Evolutionary conservation across 352 stramenopile genomes (phyloP), one percentile per base, ranked within the genome.

Genomic region (Stramenopiles sp.): DNA sequence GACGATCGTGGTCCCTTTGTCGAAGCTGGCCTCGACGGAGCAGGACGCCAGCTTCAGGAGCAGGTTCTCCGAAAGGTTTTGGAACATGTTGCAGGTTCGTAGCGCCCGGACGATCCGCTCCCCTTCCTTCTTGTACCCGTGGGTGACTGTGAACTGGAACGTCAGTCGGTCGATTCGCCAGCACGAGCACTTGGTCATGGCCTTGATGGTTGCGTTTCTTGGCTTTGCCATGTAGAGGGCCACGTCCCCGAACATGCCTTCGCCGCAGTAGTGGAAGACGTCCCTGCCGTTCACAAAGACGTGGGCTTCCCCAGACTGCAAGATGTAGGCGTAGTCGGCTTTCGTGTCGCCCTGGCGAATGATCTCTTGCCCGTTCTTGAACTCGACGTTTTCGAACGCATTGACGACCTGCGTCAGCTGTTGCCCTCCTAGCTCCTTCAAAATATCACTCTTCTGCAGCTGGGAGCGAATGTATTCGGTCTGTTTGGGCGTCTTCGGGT

Each of bases 141-240:
- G 53, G 12, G 53, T 6, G 33, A 71, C 6, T 2, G 53, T 71
- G 53, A 71, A 71, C 53, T 71, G 53, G 6, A 71, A 71, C 4
- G 33, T 33, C 31, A 35, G 33, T 71, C 53, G 33, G 2, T 31
- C 53, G 6, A 71, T 4, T 35, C 53, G 53, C 4, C 6, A 71
- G 31, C 33, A 71, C 53, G 33, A 35, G 12, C 53, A 71, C 12
- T 71, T 71, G 31, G 53, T 71, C 2, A 6, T 6, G 2, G 53
- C 53, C 35, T 71, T 33, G 35, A 71, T 6, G 6, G 2, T 6
- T 6, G 53, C 53, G 35, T 6, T 71, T 71, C 53, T 2, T 6
- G 2, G 2, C 6, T 71, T 71, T 4, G 33, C 35, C 33, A 71
- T 35, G 31, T 35, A 35, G 33, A 71, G 12, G 6, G 53, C 53